Conservation (phyloP, 2,329 filamentous ascomycete species). For the Atkinsonella hypoxylon region DNA sequence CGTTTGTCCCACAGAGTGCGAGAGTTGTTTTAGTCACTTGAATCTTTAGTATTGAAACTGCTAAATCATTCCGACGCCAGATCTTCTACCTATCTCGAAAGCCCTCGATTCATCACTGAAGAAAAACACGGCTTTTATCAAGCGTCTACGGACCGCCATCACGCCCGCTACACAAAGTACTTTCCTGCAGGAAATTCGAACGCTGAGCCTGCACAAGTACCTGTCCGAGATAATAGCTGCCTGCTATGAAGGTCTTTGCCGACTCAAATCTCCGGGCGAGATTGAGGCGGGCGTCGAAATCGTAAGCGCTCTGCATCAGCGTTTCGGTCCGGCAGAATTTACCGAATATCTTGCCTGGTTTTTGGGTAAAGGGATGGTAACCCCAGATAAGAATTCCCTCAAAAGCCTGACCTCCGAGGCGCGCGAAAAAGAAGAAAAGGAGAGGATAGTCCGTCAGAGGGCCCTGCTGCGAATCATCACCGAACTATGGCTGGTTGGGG, state of each 20-base stretch:
- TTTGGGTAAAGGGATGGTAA: conserved; percentile 79
- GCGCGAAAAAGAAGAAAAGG: conserved; percentile 91
- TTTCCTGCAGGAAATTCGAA: conserved; percentile 81
- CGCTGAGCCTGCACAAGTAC: conserved; percentile 88
- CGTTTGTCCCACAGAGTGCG: conserved; percentile 13
- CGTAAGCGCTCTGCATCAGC: conserved; percentile 87
- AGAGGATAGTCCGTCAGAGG: conserved; percentile 75
- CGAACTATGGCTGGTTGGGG: conserved; percentile 88
- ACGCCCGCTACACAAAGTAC: conserved; percentile 67
- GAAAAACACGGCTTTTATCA: conserved; percentile 98
- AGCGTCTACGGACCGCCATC: conserved; percentile 82
- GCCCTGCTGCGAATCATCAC: conserved; percentile 81
- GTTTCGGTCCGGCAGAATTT: conserved; percentile 83
- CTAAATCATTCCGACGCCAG: conserved; percentile 28
- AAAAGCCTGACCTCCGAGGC: conserved; percentile 71
- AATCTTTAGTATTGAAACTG: not conserved
- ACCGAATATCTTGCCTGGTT: conserved; percentile 89
- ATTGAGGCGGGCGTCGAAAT: conserved; percentile 87
- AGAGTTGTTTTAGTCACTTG: conserved; percentile 10
- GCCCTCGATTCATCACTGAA: conserved; percentile 90
- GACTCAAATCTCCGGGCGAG: conserved; percentile 82
- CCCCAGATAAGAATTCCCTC: conserved; percentile 72
- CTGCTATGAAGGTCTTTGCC: conserved; percentile 87
- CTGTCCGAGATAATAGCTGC: conserved; percentile 94
- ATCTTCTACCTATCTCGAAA: conserved; percentile 63